These are phyloP conservation scores for Endocarpon pusillum DNA, from an alignment of 495 filamentous ascomycete genomes.

Conservation along the genomic window DNA sequence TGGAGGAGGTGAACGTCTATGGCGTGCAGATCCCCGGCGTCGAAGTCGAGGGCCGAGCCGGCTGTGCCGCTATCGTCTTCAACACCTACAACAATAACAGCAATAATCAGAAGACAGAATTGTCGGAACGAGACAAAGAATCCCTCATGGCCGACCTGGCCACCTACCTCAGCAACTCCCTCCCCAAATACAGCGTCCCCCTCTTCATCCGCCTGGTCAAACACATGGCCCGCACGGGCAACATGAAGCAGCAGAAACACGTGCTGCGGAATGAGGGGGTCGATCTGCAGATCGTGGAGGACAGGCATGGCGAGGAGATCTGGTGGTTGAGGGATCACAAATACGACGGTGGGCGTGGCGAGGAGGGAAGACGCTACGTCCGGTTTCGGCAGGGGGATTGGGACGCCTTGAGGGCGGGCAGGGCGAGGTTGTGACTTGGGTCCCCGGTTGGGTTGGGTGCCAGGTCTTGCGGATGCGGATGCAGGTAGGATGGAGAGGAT, in stretches of 20 bases:
- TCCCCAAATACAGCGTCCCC: conserved; percentile 65
- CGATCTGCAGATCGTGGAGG: conserved; percentile 36
- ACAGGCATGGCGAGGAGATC: too few relatives aligned
- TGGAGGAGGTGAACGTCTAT: conserved; percentile 77
- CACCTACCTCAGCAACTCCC: conserved; percentile 30
- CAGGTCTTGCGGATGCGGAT: too few relatives aligned
- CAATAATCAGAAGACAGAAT: conserved; percentile 10
- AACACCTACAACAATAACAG: conserved; percentile 16
- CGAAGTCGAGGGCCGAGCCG: conserved; percentile 74
- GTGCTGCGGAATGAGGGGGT: conserved; percentile 55
- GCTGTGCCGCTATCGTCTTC: conserved; percentile 58
- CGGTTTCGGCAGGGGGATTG: too few relatives aligned
- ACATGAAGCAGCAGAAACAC: conserved; percentile 74
- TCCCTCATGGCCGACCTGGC: conserved; percentile 39
- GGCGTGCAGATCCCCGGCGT: conserved; percentile 67
- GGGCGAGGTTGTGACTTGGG: too few relatives aligned
- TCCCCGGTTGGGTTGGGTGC: too few relatives aligned
- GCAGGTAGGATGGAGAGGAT: too few relatives aligned
- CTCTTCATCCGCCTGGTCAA: conserved; percentile 55
- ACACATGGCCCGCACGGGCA: conserved; percentile 54
- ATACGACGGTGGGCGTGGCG: too few relatives aligned
- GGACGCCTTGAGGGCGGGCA: too few relatives aligned
- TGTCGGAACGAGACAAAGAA: conserved; percentile 19
- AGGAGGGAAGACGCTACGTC: too few relatives aligned
- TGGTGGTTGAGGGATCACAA: conserved; percentile 47